phyloP scores from a whole-genome alignment of 1,284 basidiomycete genomes.

The Fomitopsis schrenkii region DNA sequence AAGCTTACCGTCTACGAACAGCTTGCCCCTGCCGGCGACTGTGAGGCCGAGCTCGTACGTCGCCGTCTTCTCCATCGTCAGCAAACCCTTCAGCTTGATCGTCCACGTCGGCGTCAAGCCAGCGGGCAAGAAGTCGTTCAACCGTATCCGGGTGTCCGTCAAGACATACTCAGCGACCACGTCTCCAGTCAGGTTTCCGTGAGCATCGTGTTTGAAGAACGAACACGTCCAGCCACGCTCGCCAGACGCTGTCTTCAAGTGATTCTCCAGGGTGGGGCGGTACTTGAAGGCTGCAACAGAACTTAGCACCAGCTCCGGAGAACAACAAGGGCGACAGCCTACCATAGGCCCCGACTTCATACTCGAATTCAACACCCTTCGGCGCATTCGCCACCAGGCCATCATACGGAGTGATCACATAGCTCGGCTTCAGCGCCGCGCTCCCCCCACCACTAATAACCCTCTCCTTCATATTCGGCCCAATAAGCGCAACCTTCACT shows the following conservation, averaged over 20 bases:
- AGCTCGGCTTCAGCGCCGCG: constrained; percentile 42
- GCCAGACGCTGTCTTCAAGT: constrained; percentile 44
- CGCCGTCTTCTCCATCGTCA: constrained; percentile 46
- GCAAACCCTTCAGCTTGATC: constrained; percentile 53
- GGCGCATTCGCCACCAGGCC: constrained; percentile 49
- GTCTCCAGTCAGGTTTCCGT: constrained; percentile 37
- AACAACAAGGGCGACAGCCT: constrained; percentile 6
- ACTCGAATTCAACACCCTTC: constrained; percentile 40
- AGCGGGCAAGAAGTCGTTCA: constrained; percentile 63
- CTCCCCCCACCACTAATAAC: constrained; percentile 50
- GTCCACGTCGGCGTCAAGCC: constrained; percentile 62
- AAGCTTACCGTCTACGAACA: constrained; percentile 60
- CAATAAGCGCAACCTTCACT: constrained; percentile 40
- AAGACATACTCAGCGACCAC: constrained; percentile 47
- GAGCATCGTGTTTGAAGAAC: constrained; percentile 52
- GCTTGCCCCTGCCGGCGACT: constrained; percentile 63
- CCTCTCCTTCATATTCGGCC: constrained; percentile 40
- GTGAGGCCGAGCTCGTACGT: constrained; percentile 71
- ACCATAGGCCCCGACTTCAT: constrained; percentile 62
- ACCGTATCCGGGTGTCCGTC: constrained; percentile 57
- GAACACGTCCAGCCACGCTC: constrained; percentile 58
- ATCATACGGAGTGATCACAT: constrained; percentile 51
- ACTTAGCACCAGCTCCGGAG: not conserved
- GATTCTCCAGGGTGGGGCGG: constrained; percentile 52
- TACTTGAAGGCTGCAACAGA: constrained; percentile 50